Conservation (phyloP, 768 basidiomycete species). For the Tricholoma sp. region DNA sequence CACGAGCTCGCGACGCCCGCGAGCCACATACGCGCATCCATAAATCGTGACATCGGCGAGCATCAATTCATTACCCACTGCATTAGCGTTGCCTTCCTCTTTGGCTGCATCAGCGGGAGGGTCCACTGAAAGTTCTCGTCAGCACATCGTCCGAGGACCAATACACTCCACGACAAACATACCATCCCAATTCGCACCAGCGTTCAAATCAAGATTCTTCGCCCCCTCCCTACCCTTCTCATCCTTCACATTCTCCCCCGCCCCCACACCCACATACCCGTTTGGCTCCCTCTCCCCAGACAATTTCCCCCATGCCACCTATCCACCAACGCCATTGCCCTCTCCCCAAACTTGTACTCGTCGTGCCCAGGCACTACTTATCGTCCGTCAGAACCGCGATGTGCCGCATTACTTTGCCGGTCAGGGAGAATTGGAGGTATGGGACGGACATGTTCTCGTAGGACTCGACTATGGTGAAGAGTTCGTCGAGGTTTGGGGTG, state of each 20-base stretch:
- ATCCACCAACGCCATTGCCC: constrained; percentile 57
- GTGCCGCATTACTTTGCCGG: constrained; percentile 77
- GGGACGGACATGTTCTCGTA: constrained; percentile 68
- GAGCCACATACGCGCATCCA: too few relatives aligned
- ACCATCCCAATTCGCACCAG: neutral
- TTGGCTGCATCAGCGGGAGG: neutral
- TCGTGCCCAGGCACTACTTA: constrained; percentile 53
- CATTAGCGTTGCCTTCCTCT: constrained; percentile 24
- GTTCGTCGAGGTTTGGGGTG: constrained; percentile 57
- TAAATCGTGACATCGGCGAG: constrained; percentile 36
- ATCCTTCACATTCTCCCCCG: neutral
- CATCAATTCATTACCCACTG: constrained; percentile 21
- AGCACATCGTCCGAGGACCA: too few relatives aligned
- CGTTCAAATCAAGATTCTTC: neutral
- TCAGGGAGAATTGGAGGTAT: constrained; percentile 71
- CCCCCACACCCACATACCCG: neutral
- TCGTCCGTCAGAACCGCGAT: constrained; percentile 46
- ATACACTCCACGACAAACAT: neutral
- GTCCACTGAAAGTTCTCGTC: neutral
- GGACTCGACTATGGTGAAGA: constrained; percentile 66
- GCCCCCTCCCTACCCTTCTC: neutral
- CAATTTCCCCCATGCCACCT: constrained; percentile 41
- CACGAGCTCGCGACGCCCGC: too few relatives aligned
- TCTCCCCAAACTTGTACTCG: constrained; percentile 52
- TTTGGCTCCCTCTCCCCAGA: constrained; percentile 13